These are phyloP conservation scores for Apiotrichum domesticum DNA, from an alignment of 1,284 basidiomycete genomes.

Conservation along the genomic window DNA sequence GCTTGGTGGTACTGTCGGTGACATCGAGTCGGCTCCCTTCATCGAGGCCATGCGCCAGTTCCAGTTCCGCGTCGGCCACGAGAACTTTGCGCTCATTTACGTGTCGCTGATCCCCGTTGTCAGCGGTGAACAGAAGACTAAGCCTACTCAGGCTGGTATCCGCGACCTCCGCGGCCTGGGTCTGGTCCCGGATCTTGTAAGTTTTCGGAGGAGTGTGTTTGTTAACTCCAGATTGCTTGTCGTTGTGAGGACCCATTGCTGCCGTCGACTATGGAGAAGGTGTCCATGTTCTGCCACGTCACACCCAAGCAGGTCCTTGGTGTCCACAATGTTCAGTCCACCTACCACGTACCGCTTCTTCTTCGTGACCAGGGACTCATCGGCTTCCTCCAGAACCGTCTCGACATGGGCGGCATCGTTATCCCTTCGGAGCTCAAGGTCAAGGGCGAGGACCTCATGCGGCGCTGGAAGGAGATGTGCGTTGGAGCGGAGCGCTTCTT, in stretches of 20 bases:
- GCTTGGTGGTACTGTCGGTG: slow-evolving; percentile 93
- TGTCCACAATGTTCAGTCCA: slow-evolving; percentile 92
- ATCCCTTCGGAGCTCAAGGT: slow-evolving; percentile 56
- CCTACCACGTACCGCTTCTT: slow-evolving; percentile 94
- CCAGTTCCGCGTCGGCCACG: slow-evolving; percentile 94
- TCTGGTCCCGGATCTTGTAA: slow-evolving; percentile 81
- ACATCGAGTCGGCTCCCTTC: slow-evolving; percentile 95
- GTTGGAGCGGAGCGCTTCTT: slow-evolving; percentile 83
- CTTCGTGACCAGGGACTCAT: slow-evolving; percentile 89
- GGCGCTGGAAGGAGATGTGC: slow-evolving; percentile 79
- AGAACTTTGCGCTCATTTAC: slow-evolving; percentile 96
- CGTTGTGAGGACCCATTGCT: slow-evolving; percentile 65
- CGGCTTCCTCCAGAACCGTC: slow-evolving; percentile 71
- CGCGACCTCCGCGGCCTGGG: slow-evolving; percentile 91
- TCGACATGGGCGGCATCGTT: slow-evolving; percentile 62
- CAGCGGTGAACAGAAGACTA: slow-evolving; percentile 98
- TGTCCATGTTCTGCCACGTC: slow-evolving; percentile 99
- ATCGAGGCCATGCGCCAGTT: slow-evolving; percentile 99
- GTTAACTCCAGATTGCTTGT: slow-evolving; percentile 70
- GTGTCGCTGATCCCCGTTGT: slow-evolving; percentile 98
- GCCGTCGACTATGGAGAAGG: slow-evolving; percentile 83
- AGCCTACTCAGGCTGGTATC: slow-evolving; percentile 96
- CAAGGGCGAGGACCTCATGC: slow-evolving; percentile 61
- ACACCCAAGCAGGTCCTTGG: slow-evolving; percentile 88
- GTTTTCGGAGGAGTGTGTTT: slow-evolving; percentile 29